Evolutionary conservation across 805 yeast species (phyloP).

Genomic region (Blastobotrys attinorum): DNA sequence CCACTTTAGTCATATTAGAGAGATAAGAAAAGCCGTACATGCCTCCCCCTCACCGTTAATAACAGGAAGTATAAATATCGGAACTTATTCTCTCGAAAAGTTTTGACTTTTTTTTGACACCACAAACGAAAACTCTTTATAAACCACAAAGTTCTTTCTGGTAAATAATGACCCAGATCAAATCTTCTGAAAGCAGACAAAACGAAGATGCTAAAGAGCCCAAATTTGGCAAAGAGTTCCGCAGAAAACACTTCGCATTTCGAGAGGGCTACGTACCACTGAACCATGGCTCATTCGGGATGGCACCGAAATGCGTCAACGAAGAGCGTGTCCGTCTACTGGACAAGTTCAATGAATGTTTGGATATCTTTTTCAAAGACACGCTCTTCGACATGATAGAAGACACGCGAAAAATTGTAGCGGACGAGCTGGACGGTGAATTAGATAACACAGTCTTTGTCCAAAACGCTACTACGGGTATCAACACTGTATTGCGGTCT

Average conservation of each 20-base stretch:
- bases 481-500: slow-evolving; percentile 49
- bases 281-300: slow-evolving; percentile 62
- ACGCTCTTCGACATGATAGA: slow-evolving; percentile 27
- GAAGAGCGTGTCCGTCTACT: slow-evolving; percentile 30
- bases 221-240: slow-evolving; percentile 44
- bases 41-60: too few species aligned
- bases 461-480: slow-evolving; percentile 53
- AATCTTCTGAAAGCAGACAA: too few species aligned
- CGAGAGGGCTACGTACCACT: slow-evolving; percentile 37
- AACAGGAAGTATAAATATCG: too few species aligned
- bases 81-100: too few species aligned
- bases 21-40: too few species aligned
- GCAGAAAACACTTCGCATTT: slow-evolving; percentile 41
- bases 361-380: slow-evolving; percentile 39
- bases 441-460: slow-evolving; percentile 44
- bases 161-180: too few species aligned
- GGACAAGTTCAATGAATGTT: slow-evolving; percentile 30
- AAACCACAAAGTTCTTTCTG: too few species aligned
- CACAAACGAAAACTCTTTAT: too few species aligned
- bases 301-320: slow-evolving; percentile 42
- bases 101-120: too few species aligned
- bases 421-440: slow-evolving; percentile 41
- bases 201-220: neutral
- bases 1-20: too few species aligned
- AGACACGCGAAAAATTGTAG: slow-evolving; percentile 31